Base-by-base conservation (phyloP, 2,329 filamentous ascomycete genomes). In the Colletotrichum godetiae region DNA sequence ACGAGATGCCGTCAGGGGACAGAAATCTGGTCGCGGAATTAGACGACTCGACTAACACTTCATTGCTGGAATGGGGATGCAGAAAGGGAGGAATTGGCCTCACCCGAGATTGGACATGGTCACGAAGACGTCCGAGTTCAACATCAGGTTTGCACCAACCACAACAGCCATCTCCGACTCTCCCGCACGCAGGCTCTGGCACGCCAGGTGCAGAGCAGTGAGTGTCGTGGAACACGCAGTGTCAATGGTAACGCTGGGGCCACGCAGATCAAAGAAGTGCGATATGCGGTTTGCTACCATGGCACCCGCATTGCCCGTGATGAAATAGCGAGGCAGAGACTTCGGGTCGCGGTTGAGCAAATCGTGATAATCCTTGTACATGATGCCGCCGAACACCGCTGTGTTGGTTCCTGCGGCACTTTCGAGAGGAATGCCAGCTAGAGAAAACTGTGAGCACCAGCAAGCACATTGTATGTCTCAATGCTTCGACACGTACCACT, bases 251-350 rank as follows among this genome's bases (percentile, higher is more conserved):
- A 80, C 70, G 35, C 75, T 81, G n/a, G 2, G 81, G 10, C 66
- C 66, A 15, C 61, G 31, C 13, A 80, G 75, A 62, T 82, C 79
- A 65, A 79, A 82, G 65, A 57, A 65, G 7, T 53, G 55, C 13
- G 31, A 49, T 15, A 70, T 22, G 22, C 67, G 67, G 68, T 78
- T 77, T 5, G 75, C 59, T 10, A 76, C 53, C n/a, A 77, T 72
- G n/a, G 66, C 64, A 22, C 4, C 80, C 86, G 86, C 19, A 86
- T 88, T n/a, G 85, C 85, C 75, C 87, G 86, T 69, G 27, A 82
- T 82, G 60, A 81, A 80, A 76, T 86, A 85, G 73, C 83, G 75
- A 2, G 81, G 67, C 76, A 82, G 3, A 71, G 77, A 15, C 72
- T 79, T 19, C 77, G 75, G 37, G 24, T 80, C 78, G 49, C 75